Conservation (phyloP, 345 rosid genomes). For the Gossypium mustelinum region DNA sequence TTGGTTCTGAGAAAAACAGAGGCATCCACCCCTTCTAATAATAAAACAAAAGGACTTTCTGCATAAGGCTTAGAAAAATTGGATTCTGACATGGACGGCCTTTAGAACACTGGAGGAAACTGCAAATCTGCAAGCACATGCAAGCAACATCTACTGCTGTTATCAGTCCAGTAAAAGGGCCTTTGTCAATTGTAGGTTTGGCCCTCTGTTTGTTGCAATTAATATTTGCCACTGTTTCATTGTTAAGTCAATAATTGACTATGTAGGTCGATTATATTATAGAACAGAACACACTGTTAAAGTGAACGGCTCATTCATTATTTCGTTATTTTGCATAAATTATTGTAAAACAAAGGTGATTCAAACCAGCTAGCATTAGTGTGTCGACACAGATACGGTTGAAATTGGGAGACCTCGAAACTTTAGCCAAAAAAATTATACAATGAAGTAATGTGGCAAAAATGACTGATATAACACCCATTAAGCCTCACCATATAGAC, state of each 20-base stretch:
- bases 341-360: neutral
- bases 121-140: conserved; percentile 11
- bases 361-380: neutral
- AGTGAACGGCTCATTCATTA: conserved; percentile 1
- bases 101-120: neutral
- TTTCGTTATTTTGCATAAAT: neutral
- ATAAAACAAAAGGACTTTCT: neutral
- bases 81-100: conserved; percentile 6
- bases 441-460: neutral
- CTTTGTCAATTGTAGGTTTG: conserved; percentile 4
- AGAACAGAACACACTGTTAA: neutral
- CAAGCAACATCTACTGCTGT: neutral
- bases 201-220: neutral
- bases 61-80: neutral
- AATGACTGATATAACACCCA: neutral
- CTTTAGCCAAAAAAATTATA: neutral
- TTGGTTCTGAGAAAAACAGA: conserved; percentile 2
- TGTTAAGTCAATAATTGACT: conserved; percentile 1
- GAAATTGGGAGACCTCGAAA: neutral
- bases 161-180: neutral
- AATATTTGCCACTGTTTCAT: neutral
- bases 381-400: neutral
- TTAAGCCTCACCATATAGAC: neutral
- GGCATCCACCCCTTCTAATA: neutral
- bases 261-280: neutral